Evolutionary conservation across 2,329 filamentous ascomycete genomes (phyloP), one percentile per base, ranked within the genome.

Genomic region (Colletotrichum sp.): DNA sequence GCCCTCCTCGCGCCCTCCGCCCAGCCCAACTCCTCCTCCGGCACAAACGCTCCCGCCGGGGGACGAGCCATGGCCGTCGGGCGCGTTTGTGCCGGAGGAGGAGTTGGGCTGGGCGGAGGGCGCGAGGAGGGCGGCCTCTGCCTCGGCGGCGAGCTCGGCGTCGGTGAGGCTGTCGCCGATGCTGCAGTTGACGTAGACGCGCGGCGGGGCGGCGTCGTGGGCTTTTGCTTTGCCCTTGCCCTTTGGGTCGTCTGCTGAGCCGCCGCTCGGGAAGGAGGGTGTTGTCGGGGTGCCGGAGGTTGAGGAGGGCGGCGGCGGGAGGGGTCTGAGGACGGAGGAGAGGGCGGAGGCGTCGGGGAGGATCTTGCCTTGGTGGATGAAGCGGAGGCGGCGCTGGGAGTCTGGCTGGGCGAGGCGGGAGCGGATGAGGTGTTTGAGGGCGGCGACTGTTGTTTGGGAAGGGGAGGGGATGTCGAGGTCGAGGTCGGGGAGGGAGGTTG

Each of bases 181-280:
- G 78, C 95, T 96, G 89, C 96, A 99, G 87, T 98, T 98, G 77
- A 99, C 93, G 84, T 98, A 98, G 81, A 98, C 91, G 60, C 94
- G 87, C 2, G 85, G 78, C 36, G 86, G 83, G 16, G 83, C 81
- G 10, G 84, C 84, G 9, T 88, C 87, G 34, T 89, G 88, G 36
- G 89, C 89, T 7, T 93, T 83, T 1, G 90, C 90, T 76, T 97
- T 98, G 63, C 94, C 95, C 81, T 95, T 95, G 71, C 88, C 87
- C 82, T 85, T 85, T 39, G 80, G 78, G 63, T 80, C 72, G 36
- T 76, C 64, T 36, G 62, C 30, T 15, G 39, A n/a, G 18, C 36
- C 1, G 67, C 34, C 55, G 67, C 36, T 13, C 2, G 59, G 71
- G 34, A 18, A 72, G 65, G 34, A 81, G 78, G 80, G 28, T 83